phyloP scores from a whole-genome alignment of 352 stramenopile genomes.

The Phytophthora cactorum region DNA sequence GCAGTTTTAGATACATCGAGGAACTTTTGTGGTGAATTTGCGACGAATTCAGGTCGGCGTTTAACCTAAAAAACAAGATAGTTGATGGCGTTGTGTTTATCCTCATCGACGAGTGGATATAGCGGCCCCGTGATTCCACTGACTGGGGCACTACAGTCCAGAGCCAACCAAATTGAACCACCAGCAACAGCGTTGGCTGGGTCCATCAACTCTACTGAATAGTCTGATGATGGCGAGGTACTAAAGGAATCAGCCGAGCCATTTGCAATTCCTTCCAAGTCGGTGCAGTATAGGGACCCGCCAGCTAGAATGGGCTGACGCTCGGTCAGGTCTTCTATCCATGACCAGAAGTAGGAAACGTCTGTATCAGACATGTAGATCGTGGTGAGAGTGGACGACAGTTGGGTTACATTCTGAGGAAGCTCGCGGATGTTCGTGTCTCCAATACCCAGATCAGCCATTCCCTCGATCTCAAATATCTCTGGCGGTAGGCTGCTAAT shows the following conservation, averaged over 20 bases:
- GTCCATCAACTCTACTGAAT: conserved; percentile 10
- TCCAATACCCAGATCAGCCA: conserved; percentile 8
- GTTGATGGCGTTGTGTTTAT: conserved; percentile 4
- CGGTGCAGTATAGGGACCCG: conserved; percentile 8
- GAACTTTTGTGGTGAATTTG: not conserved
- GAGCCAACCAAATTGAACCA: conserved; percentile 1
- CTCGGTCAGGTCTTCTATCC: conserved; percentile 1
- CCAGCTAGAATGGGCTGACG: conserved; percentile 8
- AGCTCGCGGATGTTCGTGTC: conserved; percentile 6
- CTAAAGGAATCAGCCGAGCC: conserved; percentile 7
- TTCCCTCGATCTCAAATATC: conserved; percentile 23
- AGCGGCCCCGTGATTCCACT: conserved; percentile 1
- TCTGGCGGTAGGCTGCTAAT: conserved; percentile 16
- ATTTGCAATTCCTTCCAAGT: conserved; percentile 15
- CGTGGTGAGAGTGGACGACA: not conserved
- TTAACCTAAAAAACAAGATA: not conserved
- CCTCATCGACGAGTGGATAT: conserved; percentile 13
- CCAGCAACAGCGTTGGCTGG: conserved; percentile 1
- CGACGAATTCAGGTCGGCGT: not conserved
- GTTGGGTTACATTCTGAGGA: conserved; percentile 16
- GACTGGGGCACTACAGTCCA: conserved; percentile 2
- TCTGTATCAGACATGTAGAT: conserved; percentile 7
- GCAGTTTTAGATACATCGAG: too few relatives aligned
- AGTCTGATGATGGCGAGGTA: not conserved
- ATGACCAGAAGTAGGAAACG: conserved; percentile 17